Evolutionary conservation across 805 yeast genomes (phyloP), one percentile per base, ranked within the genome.

Genomic region (Saccharomycopsis sp.): DNA sequence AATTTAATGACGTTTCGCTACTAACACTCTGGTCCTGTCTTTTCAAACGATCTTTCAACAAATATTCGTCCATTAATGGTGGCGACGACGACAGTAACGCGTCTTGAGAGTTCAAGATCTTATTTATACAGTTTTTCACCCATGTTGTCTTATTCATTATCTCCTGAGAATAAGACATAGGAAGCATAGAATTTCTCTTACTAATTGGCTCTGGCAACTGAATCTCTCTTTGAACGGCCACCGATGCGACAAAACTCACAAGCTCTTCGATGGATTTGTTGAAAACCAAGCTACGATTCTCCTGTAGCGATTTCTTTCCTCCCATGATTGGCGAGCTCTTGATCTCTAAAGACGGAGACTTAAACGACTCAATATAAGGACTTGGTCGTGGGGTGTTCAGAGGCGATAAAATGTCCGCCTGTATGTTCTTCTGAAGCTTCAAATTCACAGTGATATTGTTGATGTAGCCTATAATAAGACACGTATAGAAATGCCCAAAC

Each of bases 401-500:
- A 3, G 59, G 57, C 15, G 60, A 57, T 24, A 57, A 23, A 3
- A 20, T 29, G 25, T 56, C 61, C n/a, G 49, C 24, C 12, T 20
- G 42, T n/a, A 60, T 44, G 41, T 61, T 61, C 55, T 58, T 61
- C 41, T 56, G 63, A n/a, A 61, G 54, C 44, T 58, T 61, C 52
- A 61, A 58, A 35, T 61, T 61, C 17, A 61, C 50, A 14, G 59
- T 56, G 23, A 61, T 61, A 34, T 61, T 61, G 44, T 61, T 61
- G 34, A 61, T 61, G 35, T 61, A 61, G 2, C 63, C 63, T 41
- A 61, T 55, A 22, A 61, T 56, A 23, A 61, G 52, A 29, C 63
- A 61, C 3, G 63, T 61, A 54, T 52, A 61, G 24, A 61, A 61
- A 51, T 61, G 63, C 34, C 41, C 29, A 52, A 61, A 61, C 38